phyloP scores from a whole-genome alignment of 495 filamentous ascomycete species.

The Ascodesmis nigricans region DNA sequence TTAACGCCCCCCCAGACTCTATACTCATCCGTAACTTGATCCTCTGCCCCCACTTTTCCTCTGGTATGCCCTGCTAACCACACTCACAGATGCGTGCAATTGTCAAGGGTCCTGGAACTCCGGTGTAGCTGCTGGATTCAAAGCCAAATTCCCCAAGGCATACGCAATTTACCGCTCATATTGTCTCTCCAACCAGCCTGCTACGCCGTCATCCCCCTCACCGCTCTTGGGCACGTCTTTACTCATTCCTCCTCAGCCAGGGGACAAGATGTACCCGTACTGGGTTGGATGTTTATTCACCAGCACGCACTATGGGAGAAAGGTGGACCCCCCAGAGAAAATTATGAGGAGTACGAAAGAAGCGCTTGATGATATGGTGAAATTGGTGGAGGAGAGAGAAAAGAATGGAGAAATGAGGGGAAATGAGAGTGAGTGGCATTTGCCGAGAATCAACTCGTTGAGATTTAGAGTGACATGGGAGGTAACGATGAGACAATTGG shows the following conservation, averaged over 20 bases:
- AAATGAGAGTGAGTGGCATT: constrained; percentile 1
- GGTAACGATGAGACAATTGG: not conserved
- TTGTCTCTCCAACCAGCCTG: too few species aligned
- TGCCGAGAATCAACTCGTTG: constrained; percentile 1
- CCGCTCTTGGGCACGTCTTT: not conserved
- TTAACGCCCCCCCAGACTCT: too few species aligned
- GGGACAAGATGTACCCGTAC: not conserved
- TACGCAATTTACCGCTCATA: not conserved
- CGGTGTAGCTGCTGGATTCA: constrained; percentile 1
- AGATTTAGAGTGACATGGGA: constrained; percentile 1
- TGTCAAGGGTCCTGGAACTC: constrained; percentile 1
- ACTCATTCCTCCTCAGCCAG: constrained; percentile 1
- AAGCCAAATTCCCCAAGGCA: not conserved
- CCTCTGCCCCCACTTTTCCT: too few species aligned
- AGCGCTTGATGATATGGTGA: not conserved
- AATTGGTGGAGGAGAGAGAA: not conserved
- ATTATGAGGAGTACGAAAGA: not conserved
- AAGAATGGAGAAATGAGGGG: not conserved
- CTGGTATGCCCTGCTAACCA: too few species aligned
- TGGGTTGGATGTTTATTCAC: constrained; percentile 3
- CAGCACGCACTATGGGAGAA: not conserved
- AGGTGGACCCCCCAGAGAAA: constrained; percentile 1
- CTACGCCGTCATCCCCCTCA: not conserved
- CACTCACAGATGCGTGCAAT: constrained; percentile 1
- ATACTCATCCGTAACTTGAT: too few species aligned